Evolutionary conservation across 2,329 filamentous ascomycete species (phyloP), one percentile per base, ranked within the genome.

Genomic region (Coniochaeta sp.): DNA sequence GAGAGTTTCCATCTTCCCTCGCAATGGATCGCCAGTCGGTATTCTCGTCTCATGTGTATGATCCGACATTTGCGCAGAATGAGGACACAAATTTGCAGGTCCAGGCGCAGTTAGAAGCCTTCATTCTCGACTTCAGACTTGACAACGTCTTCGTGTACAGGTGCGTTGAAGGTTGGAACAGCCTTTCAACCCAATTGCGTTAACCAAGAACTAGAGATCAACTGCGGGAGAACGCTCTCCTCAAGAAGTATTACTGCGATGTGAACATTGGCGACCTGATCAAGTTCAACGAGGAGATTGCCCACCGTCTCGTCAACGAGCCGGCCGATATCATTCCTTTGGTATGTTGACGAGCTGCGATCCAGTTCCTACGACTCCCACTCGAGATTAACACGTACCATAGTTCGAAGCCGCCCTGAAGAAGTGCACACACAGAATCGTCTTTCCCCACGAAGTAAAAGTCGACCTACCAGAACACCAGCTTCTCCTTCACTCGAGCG

Each of bases 211-310:
- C 8, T 34, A 96, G 95, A 83, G 93, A 98, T 70, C 95, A 98
- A 76, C 85, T 99, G 61, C 87, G 91, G 68, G 92, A 98, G 72
- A 99, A 99, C 77, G 92, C 95, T 8, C 83, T 98, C 1, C 81
- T 96, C 47, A 95, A 96, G 73, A 92, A 93, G 68, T 98, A 92
- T 77, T 97, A 89, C 74, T 97, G 95, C 79, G 93, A 99, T 73
- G 85, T 99, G 71, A 93, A 99, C 73, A 91, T 99, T 67, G 91
- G 90, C 63, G 93, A 99, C 73, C 79, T 99, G 61, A 98, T 98
- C 73, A 95, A 89, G 63, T 98, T 93, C 77, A 95, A 96, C 70
- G 93, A 98, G 75, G 92, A 97, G 73, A 82, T 99, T 62, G 95
- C 93, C 30, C 91, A 98, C 74, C 87, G 88, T 70, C 81, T 99